phyloP scores from a whole-genome alignment of 192 early-diverging fungal species.

The Mortierella claussenii region DNA sequence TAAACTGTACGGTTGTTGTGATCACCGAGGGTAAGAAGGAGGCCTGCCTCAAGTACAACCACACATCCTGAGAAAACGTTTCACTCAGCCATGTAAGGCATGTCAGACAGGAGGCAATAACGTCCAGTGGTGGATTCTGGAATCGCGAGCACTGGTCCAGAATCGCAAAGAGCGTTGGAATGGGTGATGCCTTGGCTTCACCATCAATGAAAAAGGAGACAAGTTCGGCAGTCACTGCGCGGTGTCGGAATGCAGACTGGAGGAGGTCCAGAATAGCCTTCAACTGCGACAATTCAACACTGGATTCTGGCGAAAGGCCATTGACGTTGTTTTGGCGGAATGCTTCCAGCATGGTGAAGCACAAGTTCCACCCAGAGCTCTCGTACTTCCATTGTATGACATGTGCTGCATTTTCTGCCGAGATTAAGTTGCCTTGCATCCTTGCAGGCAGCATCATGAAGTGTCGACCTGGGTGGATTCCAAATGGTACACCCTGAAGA shows the following conservation, averaged over 20 bases:
- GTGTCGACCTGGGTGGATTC: conserved; percentile 16
- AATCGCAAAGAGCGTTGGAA: conserved; percentile 42
- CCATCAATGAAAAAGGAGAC: conserved; percentile 9
- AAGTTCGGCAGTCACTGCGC: conserved; percentile 8
- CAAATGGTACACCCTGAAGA: conserved; percentile 22
- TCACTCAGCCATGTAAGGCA: conserved; percentile 28
- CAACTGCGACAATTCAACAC: conserved; percentile 27
- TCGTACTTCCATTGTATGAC: conserved; percentile 33
- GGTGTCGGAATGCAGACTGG: conserved; percentile 17
- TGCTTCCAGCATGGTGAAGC: conserved; percentile 18
- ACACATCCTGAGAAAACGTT: conserved; percentile 35
- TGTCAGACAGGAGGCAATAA: conserved; percentile 39
- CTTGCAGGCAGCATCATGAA: conserved; percentile 42
- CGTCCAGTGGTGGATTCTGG: conserved; percentile 36
- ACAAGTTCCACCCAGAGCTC: conserved; percentile 40
- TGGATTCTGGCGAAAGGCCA: neutral
- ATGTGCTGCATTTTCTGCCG: conserved; percentile 34
- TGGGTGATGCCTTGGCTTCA: conserved; percentile 1
- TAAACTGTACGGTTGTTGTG: conserved; percentile 41
- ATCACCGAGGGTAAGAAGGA: conserved; percentile 43
- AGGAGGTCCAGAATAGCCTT: conserved; percentile 39
- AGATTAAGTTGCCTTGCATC: conserved; percentile 29
- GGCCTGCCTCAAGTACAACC: conserved; percentile 31
- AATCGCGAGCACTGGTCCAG: conserved; percentile 43
- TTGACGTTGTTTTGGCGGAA: conserved; percentile 19